Evolutionary conservation across 208 protist genomes (phyloP), one percentile per base, ranked within the genome.

Genomic region (Lotmaria passim): DNA sequence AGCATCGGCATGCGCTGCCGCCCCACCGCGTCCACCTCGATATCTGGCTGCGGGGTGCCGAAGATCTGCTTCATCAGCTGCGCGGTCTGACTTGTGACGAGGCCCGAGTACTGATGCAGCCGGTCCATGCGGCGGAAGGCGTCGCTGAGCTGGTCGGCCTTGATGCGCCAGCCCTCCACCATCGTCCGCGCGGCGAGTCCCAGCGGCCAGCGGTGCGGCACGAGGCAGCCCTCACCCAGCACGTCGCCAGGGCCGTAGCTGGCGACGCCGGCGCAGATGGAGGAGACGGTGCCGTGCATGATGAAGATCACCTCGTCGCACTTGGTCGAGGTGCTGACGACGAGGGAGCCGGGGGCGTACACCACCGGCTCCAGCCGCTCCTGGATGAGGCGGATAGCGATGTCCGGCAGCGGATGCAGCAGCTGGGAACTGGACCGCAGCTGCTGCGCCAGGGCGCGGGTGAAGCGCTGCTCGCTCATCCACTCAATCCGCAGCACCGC

Each of bases 81-180:
- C 41, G 60, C 46, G 6, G 75, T 84, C 55, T 86, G 82, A 52
- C 75, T 81, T 17, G 77, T 87, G 56, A 82, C 74, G 38, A 89
- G 74, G 55, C 90, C 90, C 1, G 90, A 95, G 80, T 91, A 83
- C 23, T 43, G 33, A 44, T 89, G 78, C n/a, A 95, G 71, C 15
- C 79, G 36, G 48, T 95, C 90, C 50, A 83, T 79, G 21, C 83
- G 82, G 44, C 81, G 64, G 7, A 95, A 74, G 12, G 84, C 90
- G 50, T 93, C 87, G 44, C 78, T 58, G 39, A 93, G 82, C 23
- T 79, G 44, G n/a, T 79, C 73, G 7, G 78, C 82, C 43, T 59
- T 78, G 38, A 96, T 78, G 47, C 79, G 74, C 91, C 91, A 96
- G n/a, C 91, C 85, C 70, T 96, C 91, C 71, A 96, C 87, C 86